Base-by-base conservation (phyloP, 106 monocot species). In the Dioscorea alata region DNA sequence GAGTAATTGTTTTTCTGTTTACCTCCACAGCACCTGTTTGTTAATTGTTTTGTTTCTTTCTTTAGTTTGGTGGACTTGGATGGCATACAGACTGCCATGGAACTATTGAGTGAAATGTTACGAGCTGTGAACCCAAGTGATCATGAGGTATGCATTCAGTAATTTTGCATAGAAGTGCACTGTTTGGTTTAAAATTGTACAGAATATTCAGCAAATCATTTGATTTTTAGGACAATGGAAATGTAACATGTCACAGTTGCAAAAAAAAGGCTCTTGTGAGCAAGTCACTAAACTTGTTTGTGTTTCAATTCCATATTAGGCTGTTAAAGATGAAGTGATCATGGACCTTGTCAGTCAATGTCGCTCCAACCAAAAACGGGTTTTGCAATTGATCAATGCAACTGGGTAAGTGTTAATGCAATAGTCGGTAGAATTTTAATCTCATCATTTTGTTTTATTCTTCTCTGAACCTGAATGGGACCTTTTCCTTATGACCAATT, bases 321-420 rank as follows among this genome's bases (percentile, higher is more conserved):
- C 78, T 79, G 81, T 91, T 28, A 88, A 91, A 64, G 91, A 95
- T 80, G 95, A 95, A 73, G 71, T 95, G 48, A 95, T 95, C 64
- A 67, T 73, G 58, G 95, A 95, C 50, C 91, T 95, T 62, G 91
- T 84, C n/a, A 75, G 31, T 56, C 95, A 95, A 50, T 95, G 95
- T 25, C 83, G 80, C 24, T 75, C 80, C 28, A 88, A 95, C 69
- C 88, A 88, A 73, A 88, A 88, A 69, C 85, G 78, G 79, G 79
- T 95, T n/a, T 72, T 91, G 74, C 72, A 77, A 32, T 74, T 84
- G 71, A 70, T 95, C 14, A 86, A 64, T 71, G 78, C 85, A 71
- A 88, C 85, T 63, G 79, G 80, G 95, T 95, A 78, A 42, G 78
- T 42, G 6, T 42, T 42, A 42, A 42, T 42, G 42, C 42, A 42